Conservation (phyloP, 1,284 basidiomycete species). For the Thelephora terrestris region DNA sequence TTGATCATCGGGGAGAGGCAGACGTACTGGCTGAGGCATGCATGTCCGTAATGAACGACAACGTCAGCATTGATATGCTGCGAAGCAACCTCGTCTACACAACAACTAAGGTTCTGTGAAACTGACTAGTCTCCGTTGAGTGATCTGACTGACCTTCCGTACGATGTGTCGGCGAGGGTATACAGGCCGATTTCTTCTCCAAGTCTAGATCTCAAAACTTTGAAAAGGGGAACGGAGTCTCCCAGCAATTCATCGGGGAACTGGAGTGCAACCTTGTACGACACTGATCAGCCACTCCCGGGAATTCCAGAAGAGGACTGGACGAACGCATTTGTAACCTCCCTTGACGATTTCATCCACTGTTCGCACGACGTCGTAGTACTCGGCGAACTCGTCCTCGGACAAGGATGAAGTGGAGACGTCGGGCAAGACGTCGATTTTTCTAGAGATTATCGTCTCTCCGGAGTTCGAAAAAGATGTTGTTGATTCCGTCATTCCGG, state of each 20-base stretch:
- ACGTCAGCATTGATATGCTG: conserved; percentile 90
- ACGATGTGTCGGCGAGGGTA: conserved; percentile 93
- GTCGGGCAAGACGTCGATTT: conserved; percentile 35
- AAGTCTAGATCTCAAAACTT: conserved; percentile 49
- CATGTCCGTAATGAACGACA: conserved; percentile 94
- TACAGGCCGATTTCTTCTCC: conserved; percentile 58
- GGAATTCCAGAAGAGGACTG: background rate
- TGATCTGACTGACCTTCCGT: conserved; percentile 65
- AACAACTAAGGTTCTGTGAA: conserved; percentile 54
- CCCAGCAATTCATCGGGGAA: conserved; percentile 92
- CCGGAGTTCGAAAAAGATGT: conserved; percentile 45
- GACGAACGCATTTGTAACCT: conserved; percentile 48
- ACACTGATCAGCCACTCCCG: background rate
- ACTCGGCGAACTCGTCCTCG: conserved; percentile 33
- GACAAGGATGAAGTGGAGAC: conserved; percentile 27
- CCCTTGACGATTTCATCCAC: conserved; percentile 38
- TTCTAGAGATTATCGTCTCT: conserved; percentile 47
- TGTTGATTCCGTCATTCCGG: conserved; percentile 19
- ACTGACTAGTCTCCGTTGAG: background rate
- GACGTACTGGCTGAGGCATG: conserved; percentile 82
- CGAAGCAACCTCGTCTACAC: conserved; percentile 93
- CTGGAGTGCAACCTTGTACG: conserved; percentile 74
- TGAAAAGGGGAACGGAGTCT: conserved; percentile 84
- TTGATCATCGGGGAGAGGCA: background rate
- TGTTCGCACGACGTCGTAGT: conserved; percentile 56